Evolutionary conservation across 164 flowering plant species (phyloP).

Genomic region (Nymphaea colorata): DNA sequence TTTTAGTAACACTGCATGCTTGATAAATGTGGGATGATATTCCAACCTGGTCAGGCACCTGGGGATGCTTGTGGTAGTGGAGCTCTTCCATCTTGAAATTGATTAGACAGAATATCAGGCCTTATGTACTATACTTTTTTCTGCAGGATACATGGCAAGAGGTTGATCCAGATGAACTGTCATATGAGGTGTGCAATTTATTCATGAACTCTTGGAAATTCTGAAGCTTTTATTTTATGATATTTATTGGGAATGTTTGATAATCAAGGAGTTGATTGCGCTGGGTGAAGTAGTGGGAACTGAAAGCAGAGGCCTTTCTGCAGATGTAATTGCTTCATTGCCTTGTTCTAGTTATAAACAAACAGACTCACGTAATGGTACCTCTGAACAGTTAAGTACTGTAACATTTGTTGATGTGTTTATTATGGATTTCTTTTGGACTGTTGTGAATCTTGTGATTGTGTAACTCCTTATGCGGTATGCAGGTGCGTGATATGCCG

Average conservation of each 20-base stretch:
- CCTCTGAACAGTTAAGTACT: constrained; percentile 58
- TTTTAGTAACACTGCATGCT: too few species aligned
- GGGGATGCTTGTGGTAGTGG: too few species aligned
- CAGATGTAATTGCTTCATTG: constrained; percentile 65
- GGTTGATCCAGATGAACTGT: constrained; percentile 89
- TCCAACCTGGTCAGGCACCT: too few species aligned
- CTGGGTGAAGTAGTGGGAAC: constrained; percentile 88
- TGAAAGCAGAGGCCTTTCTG: constrained; percentile 88
- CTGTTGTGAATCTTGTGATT: not conserved
- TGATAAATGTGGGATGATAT: too few species aligned
- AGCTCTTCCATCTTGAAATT: too few species aligned
- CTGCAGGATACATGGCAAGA: constrained; percentile 82
- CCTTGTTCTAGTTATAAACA: constrained; percentile 56
- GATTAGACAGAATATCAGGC: too few species aligned
- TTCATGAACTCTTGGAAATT: not conserved
- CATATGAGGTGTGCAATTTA: constrained; percentile 59
- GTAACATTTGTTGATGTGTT: not conserved
- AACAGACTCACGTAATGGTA: constrained; percentile 41
- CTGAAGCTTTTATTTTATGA: constrained; percentile 1
- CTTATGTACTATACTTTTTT: not conserved
- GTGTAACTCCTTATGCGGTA: not conserved
- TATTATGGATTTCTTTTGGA: too few species aligned
- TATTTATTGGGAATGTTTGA: constrained; percentile 2
- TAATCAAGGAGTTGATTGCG: constrained; percentile 68
- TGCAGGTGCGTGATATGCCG: constrained; percentile 89